Percentiles rank a stretch among this genome's conserved stretches.
phyloP scores from a whole-genome alignment of 495 filamentous ascomycete species.

The Lentithecium fluviatile region DNA sequence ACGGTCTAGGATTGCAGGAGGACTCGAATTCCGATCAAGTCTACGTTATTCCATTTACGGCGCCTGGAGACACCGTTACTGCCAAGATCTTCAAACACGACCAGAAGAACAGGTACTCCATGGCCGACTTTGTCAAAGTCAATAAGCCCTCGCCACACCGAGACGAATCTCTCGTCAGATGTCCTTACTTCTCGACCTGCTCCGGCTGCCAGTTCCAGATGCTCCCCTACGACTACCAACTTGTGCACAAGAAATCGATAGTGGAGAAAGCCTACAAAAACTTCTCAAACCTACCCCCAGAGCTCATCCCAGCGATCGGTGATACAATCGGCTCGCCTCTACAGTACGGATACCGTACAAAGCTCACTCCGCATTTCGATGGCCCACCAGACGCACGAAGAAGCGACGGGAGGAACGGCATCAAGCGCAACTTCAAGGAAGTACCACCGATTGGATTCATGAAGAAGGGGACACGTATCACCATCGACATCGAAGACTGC shows the following conservation, averaged over 20 bases:
- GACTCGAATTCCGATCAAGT: slow-evolving; percentile 65
- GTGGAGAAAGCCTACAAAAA: slow-evolving; percentile 90
- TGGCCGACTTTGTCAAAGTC: slow-evolving; percentile 79
- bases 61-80: slow-evolving; percentile 70
- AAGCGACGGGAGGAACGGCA: slow-evolving; percentile 46
- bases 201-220: slow-evolving; percentile 97
- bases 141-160: slow-evolving; percentile 69
- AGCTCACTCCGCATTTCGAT: slow-evolving; percentile 94
- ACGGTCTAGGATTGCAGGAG: slow-evolving; percentile 70
- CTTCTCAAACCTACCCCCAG: slow-evolving; percentile 77
- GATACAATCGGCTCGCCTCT: slow-evolving; percentile 88
- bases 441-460: slow-evolving; percentile 90
- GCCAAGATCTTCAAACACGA: slow-evolving; percentile 76
- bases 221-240: slow-evolving; percentile 83
- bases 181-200: slow-evolving; percentile 82
- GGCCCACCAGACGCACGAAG: slow-evolving; percentile 55
- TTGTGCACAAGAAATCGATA: slow-evolving; percentile 77
- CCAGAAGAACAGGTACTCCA: slow-evolving; percentile 58
- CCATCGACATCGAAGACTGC: slow-evolving; percentile 95
- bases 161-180: slow-evolving; percentile 72
- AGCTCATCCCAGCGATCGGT: slow-evolving; percentile 70
- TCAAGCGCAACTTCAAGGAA: slow-evolving; percentile 47
- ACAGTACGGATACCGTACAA: slow-evolving; percentile 91
- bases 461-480: slow-evolving; percentile 66
- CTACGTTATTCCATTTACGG: slow-evolving; percentile 84